Base-by-base conservation (phyloP, 352 stramenopile species). In the Pythium sukuiense region DNA sequence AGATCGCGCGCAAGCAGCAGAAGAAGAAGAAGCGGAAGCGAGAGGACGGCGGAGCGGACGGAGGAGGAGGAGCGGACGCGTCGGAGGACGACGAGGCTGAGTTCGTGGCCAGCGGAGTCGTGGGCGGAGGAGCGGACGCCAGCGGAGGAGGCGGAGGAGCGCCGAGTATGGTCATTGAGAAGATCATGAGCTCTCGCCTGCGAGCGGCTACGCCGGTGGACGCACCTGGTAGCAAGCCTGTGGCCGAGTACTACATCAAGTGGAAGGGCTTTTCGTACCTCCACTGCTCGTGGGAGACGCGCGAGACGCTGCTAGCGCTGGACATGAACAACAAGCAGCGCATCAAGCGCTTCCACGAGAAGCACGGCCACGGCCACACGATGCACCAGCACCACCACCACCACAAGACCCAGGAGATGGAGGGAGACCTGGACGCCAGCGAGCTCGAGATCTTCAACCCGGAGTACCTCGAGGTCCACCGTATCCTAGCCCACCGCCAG, bases 241-340 rank as follows among this genome's bases (percentile, higher is more conserved):
- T 88, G 27, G 79, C 72, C 2, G 87, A 98, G 73, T 97, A 95
- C 60, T 84, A 88, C 27, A 95, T 97, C 73, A 97, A 97, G 74
- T 97, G 88, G 88, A 95, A 94, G 67, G 86, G 84, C 13, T 95
- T 94, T 59, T 93, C 88, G 53, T 93, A 96, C 74, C 80, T 97
- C 70, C 89, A 96, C 67, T 86, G 82, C 46, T 89, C 87, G 70
- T 97, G 89, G 89, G 87, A 96, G 73, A 81, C 79, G 0, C 70
- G 76, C 9, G 78, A 93, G 39, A 76, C 88, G 61, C 74, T 95
- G 55, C 69, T 95, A 66, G 80, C 83, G 2, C 77, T 96, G 14
- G 87, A 96, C 54, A 74, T 81, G 30, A 69, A 73, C 26, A 96
- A 96, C 73, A 96, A 95, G 75, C 80, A 89, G 67, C 83, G 84